phyloP scores from a whole-genome alignment of 495 filamentous ascomycete genomes.

The Talaromyces trachyspermus region DNA sequence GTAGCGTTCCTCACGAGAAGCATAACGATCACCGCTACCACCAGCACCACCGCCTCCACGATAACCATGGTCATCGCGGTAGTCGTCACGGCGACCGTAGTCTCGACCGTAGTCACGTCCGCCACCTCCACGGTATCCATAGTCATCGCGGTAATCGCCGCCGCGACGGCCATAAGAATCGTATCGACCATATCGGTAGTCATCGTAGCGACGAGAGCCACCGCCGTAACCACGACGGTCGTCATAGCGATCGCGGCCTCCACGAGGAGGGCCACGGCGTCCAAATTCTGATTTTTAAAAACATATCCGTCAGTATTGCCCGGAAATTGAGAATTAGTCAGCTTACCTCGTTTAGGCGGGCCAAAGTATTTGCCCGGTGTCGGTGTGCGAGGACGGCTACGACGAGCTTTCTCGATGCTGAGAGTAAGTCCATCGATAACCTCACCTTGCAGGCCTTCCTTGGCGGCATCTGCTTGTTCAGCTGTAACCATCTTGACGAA shows the following conservation, averaged over 20 bases:
- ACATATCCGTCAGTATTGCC: slow-evolving; percentile 2
- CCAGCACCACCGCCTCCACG: slow-evolving; percentile 49
- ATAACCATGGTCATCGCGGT: slow-evolving; percentile 35
- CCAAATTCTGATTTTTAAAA: background rate
- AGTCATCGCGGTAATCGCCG: slow-evolving; percentile 51
- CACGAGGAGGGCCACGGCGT: slow-evolving; percentile 42
- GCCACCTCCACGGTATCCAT: slow-evolving; percentile 46
- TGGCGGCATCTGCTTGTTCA: slow-evolving; percentile 91
- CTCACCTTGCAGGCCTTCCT: slow-evolving; percentile 92
- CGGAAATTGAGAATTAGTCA: slow-evolving; percentile 6
- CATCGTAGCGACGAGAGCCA: slow-evolving; percentile 30
- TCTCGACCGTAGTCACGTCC: slow-evolving; percentile 46
- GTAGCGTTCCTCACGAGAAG: slow-evolving; percentile 62
- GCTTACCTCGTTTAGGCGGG: slow-evolving; percentile 92
- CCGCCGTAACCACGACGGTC: slow-evolving; percentile 16
- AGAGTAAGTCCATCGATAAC: slow-evolving; percentile 91
- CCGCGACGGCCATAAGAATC: slow-evolving; percentile 45
- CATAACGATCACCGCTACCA: slow-evolving; percentile 53
- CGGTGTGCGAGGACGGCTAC: slow-evolving; percentile 86
- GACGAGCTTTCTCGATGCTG: slow-evolving; percentile 98
- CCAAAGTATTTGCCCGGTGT: slow-evolving; percentile 99
- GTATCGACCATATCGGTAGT: slow-evolving; percentile 48
- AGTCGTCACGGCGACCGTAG: slow-evolving; percentile 28
- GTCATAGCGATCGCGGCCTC: slow-evolving; percentile 22
- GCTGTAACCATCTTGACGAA: slow-evolving; percentile 98